phyloP scores from a whole-genome alignment of 768 basidiomycete species.

The Agaricus blazei region DNA sequence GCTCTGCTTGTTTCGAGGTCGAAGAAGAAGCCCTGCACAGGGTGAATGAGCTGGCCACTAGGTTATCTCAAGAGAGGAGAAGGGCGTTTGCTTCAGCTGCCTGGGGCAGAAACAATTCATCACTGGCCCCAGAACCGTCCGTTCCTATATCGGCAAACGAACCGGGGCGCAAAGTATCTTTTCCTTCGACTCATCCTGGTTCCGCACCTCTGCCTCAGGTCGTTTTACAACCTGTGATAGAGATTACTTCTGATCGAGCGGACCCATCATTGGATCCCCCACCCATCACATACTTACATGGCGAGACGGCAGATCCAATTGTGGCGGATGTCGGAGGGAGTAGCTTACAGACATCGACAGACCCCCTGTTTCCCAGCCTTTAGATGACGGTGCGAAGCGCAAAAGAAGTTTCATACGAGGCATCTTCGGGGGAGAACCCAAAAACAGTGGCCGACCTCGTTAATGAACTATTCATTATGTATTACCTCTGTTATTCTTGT shows the following conservation, averaged over 20 bases:
- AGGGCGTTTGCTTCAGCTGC: slow-evolving; percentile 15
- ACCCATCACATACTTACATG: neutral
- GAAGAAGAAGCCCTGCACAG: slow-evolving; percentile 65
- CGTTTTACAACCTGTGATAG: neutral
- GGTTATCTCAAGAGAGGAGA: slow-evolving; percentile 20
- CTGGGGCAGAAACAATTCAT: neutral
- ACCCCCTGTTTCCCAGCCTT: slow-evolving; percentile 20
- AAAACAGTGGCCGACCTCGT: neutral
- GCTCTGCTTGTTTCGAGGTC: slow-evolving; percentile 57
- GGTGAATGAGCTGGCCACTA: slow-evolving; percentile 56
- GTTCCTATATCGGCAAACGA: neutral
- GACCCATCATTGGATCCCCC: neutral
- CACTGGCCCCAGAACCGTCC: neutral
- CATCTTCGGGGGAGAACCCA: slow-evolving; percentile 34
- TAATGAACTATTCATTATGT: neutral
- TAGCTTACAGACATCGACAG: slow-evolving; percentile 13
- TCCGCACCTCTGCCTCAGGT: neutral
- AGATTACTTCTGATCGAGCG: neutral
- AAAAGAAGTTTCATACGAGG: slow-evolving; percentile 38
- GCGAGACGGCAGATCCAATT: neutral
- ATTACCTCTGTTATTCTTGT: slow-evolving; percentile 4
- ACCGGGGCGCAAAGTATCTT: neutral
- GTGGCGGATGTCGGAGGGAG: neutral
- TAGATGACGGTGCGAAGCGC: slow-evolving; percentile 35
- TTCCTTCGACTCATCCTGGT: neutral